Base-by-base conservation (phyloP, 805 yeast genomes). In the Pichia rugopelliculosa region DNA sequence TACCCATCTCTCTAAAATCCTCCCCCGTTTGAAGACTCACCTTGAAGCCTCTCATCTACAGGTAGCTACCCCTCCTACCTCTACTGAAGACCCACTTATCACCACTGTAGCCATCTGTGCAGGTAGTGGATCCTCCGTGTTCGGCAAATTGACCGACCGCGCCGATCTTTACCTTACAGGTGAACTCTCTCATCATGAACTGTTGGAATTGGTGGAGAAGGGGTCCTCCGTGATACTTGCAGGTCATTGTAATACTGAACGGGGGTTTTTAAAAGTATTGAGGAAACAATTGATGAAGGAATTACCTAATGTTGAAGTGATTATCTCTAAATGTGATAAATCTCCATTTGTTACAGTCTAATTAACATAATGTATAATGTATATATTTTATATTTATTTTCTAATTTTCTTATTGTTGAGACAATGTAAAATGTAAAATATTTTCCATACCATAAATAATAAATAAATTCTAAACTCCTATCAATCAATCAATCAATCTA, bases 161-260 rank as follows among this genome's bases (percentile, higher is more conserved):
- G 79, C 79, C 0, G 98, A 93, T 57, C 69, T 89, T 38, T 84
- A 76, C 61, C 77, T 80, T 58, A 90, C 99, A 0, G 99, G 99
- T 2, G 99, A 93, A 61, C 67, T 93, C 55, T 83, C 96, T 22
- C 99, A 93, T 59, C 99, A 93, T 60, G 97, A 93, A 62, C 84
- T 85, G 10, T 72, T 93, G 36, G 76, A 66, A 48, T 72, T 82
- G 53, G 78, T 74, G 42, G 98, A 91, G 56, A 57, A 69, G 15
- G 96, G 96, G 0, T 71, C 79, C 17, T 70, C 79, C 10, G 87
- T 89, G 3, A 72, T 93, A 41, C 77, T 80, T 3, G 85, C 95
- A 57, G 91, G 91, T 58, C 99, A 93, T 59, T 77, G 95, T 18
- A 91, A 91, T 62, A 87, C 96, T 0, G 99, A 93, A 65, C 72